Percentiles rank a stretch among this genome's conserved stretches.
These are phyloP conservation scores for Lycium ferocissimum DNA, from an alignment of 257 asterid genomes.

Conservation along the genomic window DNA sequence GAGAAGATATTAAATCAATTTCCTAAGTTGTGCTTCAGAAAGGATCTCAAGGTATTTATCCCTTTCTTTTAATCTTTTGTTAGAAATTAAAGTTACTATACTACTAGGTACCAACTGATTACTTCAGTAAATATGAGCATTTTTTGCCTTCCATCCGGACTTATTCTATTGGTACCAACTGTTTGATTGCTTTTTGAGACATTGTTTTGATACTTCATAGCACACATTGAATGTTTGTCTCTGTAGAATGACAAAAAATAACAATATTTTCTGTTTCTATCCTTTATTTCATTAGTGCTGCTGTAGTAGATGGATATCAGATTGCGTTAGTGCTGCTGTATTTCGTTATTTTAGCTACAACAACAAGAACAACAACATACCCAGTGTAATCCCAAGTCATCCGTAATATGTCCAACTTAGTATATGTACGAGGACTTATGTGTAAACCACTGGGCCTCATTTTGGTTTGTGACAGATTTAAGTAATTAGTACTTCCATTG, in stretches of 20 bases:
- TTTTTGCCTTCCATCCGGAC: neutral
- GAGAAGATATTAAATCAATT: conserved; percentile 79
- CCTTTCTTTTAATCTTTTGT: conserved; percentile 21
- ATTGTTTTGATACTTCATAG: neutral
- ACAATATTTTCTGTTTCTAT: neutral
- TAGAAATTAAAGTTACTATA: conserved; percentile 19
- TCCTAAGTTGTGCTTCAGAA: conserved; percentile 53
- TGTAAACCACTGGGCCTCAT: conserved; percentile 2
- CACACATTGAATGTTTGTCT: neutral
- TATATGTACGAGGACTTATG: neutral
- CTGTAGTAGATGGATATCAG: neutral
- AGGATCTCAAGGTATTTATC: conserved; percentile 68
- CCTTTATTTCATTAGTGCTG: conserved; percentile 14
- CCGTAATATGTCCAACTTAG: neutral
- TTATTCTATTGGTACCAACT: neutral
- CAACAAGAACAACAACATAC: too few relatives aligned
- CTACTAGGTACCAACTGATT: neutral
- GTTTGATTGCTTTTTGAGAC: neutral
- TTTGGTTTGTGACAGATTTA: neutral
- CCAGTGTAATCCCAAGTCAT: neutral
- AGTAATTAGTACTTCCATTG: neutral
- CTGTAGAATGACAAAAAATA: neutral
- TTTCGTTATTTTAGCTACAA: neutral
- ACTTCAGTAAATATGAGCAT: conserved; percentile 10
- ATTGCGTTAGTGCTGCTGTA: neutral